Evolutionary conservation across 2,329 filamentous ascomycete species (phyloP), one percentile per base, ranked within the genome.

Genomic region (Fusarium floridanum): DNA sequence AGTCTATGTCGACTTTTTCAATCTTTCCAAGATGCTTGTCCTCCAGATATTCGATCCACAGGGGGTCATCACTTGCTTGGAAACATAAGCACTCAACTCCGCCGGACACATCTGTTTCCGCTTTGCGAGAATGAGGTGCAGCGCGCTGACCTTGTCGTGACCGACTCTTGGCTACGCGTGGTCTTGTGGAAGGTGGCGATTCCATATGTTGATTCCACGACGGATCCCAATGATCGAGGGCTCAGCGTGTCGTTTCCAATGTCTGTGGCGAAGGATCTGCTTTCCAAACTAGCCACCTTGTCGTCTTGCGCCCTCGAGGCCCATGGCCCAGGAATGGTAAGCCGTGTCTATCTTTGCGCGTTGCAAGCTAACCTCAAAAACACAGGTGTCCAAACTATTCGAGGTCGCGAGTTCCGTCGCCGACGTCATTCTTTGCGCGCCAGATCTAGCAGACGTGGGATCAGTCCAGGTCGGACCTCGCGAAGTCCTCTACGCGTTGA

Each of bases 131-230:
- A 63, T n/a, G 69, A 71, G 16, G 32, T 71, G 0, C 69, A 71
- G 24, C 43, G 63, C 11, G 69, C 69, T 1, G 69, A 71, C 8
- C 66, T 71, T 1, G 63, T 71, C 11, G 69, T 71, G 0, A 71
- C 69, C 2, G 69, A 71, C 6, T 71, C 69, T 3, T 71, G 69
- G 69, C 10, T 71, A 1, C 64, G 69, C 3, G 69, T 71, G 4
- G 63, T 71, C 11, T n/a, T 71, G 11, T 71, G 69, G 69, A 71
- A 71, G 20, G 69, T 64, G 4, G 68, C 69, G 6, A 71, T 71
- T 2, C 69, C 69, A 1, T 68, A 63, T 0, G 34, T 71, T 3
- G 63, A 71, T 3, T 57, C 68, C 2, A 71, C 61, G 11, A 71
- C 63, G 6, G 69, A 71, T 20, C 69, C 68, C 1, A 55, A 48